phyloP scores from a whole-genome alignment of 306 rosid genomes.

The Lupinus albus region DNA sequence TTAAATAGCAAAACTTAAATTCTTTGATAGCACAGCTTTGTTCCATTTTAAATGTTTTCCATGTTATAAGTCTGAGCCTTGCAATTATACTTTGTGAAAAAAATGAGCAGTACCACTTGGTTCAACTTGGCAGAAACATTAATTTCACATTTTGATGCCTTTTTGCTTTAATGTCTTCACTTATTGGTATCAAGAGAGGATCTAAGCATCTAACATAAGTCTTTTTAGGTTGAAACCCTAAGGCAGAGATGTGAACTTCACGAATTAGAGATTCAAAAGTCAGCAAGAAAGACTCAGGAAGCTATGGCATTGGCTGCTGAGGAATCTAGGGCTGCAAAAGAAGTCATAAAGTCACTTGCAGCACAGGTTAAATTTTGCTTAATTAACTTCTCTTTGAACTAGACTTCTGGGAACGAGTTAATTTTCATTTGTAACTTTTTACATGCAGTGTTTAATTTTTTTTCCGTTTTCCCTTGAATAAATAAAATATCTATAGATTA shows the following conservation, averaged over 20 bases:
- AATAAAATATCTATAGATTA: conserved; percentile 18
- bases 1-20: conserved; percentile 1
- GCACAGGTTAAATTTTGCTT: conserved; percentile 65
- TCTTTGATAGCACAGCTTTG: conserved; percentile 6
- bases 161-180: conserved; percentile 13
- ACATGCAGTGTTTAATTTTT: not conserved
- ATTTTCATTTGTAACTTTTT: conserved; percentile 28
- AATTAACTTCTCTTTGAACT: conserved; percentile 61
- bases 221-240: conserved; percentile 76
- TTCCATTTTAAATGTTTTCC: not conserved
- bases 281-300: conserved; percentile 82
- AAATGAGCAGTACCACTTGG: not conserved
- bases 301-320: conserved; percentile 78
- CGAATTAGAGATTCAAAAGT: conserved; percentile 82
- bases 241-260: conserved; percentile 80
- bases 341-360: conserved; percentile 92
- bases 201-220: conserved; percentile 35
- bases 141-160: conserved; percentile 11
- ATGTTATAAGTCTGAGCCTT: not conserved
- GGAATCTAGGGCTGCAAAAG: conserved; percentile 93
- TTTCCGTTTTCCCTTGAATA: conserved; percentile 3
- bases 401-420: conserved; percentile 43
- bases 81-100: not conserved
- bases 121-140: not conserved
- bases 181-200: conserved; percentile 6